Evolutionary conservation across 2,329 filamentous ascomycete species (phyloP), one percentile per base, ranked within the genome.

Genomic region (Sordariomycetes sp.): DNA sequence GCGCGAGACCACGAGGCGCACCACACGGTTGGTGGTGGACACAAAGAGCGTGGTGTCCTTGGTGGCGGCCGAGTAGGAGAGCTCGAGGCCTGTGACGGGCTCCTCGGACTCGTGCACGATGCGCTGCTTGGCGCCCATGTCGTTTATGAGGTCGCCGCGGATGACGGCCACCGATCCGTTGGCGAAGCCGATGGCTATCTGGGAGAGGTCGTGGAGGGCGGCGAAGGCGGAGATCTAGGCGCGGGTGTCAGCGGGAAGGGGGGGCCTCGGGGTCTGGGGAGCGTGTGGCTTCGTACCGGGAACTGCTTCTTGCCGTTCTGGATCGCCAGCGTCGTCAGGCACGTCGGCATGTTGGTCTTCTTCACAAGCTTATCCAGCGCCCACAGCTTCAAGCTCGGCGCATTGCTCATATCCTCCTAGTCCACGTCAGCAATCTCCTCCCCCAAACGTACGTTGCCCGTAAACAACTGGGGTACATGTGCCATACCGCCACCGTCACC

Each of bases 41-140:
- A 99, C 89, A 70, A 96, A 97, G 0, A 99, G 78, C 0, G 88
- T 93, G 1, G 89, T 94, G 50, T 81, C 66, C 62, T 75, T 78
- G 8, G 60, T 55, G 60, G 64, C 60, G 16, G 76, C 74, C 57
- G 86, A 82, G 52, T 79, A 77, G 52, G 78, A 73, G 61, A 96
- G 87, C 67, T 94, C 88, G 16, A 99, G 85, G 1, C 92, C 93
- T 0, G 94, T 99, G 11, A 99, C 86, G 0, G 94, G 95, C 69
- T 99, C 94, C 65, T 97, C 92, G 0, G 92, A 96, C 69, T 99
- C 94, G 72, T 96, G 94, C 11, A 99, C 90, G 37, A 93, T 94
- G 57, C 94, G 85, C 70, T 99, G 94, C 69, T 90, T 91, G 12
- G 93, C 91, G 24, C 95, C 94, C 59, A 94, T 85, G 70, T 99